These are phyloP conservation scores for Zychaea mexicana DNA, from an alignment of 371 early-diverging fungal genomes.

Conservation along the genomic window DNA sequence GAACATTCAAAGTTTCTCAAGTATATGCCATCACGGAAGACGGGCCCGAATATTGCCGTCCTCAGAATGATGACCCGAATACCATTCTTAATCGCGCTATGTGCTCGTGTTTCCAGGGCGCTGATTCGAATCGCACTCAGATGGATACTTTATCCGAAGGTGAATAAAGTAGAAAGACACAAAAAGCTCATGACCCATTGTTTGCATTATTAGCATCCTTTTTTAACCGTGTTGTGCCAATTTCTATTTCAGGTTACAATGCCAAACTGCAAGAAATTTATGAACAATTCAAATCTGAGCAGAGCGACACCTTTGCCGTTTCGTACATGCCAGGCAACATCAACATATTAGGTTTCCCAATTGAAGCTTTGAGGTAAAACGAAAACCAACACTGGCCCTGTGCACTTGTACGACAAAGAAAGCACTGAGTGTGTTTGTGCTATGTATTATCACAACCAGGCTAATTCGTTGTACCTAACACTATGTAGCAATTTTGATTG, in stretches of 20 bases:
- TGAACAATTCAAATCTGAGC: conserved; percentile 8
- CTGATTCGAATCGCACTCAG: not conserved
- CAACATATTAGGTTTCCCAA: conserved; percentile 12
- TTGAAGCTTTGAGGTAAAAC: conserved; percentile 12
- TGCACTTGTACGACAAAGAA: too few relatives aligned
- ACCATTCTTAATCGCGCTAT: not conserved
- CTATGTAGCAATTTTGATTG: conserved; percentile 17
- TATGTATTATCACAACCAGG: not conserved
- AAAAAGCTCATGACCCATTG: too few relatives aligned
- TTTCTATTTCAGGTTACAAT: conserved; percentile 15
- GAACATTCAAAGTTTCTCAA: conserved; percentile 11
- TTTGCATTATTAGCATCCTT: too few relatives aligned
- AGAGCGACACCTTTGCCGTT: conserved; percentile 15
- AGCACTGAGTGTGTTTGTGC: too few relatives aligned
- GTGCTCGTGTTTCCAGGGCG: conserved; percentile 11
- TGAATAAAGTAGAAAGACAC: not conserved
- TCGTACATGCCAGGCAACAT: conserved; percentile 6
- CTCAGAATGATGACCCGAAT: conserved; percentile 1
- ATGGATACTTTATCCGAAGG: conserved; percentile 10
- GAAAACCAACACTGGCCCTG: not conserved
- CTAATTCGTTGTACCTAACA: not conserved
- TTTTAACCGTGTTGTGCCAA: not conserved
- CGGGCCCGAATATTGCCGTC: conserved; percentile 7
- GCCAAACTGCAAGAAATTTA: conserved; percentile 7
- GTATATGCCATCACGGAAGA: conserved; percentile 12